Evolutionary conservation across 148 eudicot genomes (phyloP), one percentile per base, ranked within the genome.

Genomic region (Gaultheria prostrata): DNA sequence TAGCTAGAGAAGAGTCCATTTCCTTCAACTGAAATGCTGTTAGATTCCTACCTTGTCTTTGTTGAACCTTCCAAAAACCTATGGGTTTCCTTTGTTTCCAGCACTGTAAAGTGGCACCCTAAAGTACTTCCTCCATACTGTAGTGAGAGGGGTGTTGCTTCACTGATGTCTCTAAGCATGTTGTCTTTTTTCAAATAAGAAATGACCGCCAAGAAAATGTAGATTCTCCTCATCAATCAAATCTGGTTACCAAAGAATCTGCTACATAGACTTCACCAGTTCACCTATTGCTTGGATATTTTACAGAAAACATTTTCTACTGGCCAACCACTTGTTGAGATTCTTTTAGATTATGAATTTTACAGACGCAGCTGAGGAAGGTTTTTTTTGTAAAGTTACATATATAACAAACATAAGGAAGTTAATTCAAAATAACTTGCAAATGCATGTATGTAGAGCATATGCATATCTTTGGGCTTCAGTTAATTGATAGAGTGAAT

Each of bases 401-500:
- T 39, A 39, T 39, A 39, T 39, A 39, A 39, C 43, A 39, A 39
- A 39, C 43, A 4, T 5, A 39, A 39, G 43, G 43, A 63, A 63
- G 69, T 21, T 21, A 63, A 63, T 63, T 9, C 71, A 8, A n/a
- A 61, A 26, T 26, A 65, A 65, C 15, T n/a, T 65, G 32, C 71
- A 10, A 65, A 65, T 26, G 32, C 71, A 26, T 65, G 13, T 26
- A 65, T 65, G 71, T 26, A 65, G 26, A 20, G 20, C 69, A 54
- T 54, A 54, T 14, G 3, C 21, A 13, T 5, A 69, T 30, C 30
- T 49, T 24, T 54, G 30, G 59, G 21, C 39, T 77, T 56, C 53
- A 26, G 51, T 18, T 45, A 77, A 50, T 50, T 65, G 71, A 65
- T 24, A 26, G 24, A 49, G 59, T 77, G 80, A 77, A 50, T 77